These are phyloP conservation scores for Aspergillus sp. DNA, from an alignment of 2,329 filamentous ascomycete species.

Conservation along the genomic window DNA sequence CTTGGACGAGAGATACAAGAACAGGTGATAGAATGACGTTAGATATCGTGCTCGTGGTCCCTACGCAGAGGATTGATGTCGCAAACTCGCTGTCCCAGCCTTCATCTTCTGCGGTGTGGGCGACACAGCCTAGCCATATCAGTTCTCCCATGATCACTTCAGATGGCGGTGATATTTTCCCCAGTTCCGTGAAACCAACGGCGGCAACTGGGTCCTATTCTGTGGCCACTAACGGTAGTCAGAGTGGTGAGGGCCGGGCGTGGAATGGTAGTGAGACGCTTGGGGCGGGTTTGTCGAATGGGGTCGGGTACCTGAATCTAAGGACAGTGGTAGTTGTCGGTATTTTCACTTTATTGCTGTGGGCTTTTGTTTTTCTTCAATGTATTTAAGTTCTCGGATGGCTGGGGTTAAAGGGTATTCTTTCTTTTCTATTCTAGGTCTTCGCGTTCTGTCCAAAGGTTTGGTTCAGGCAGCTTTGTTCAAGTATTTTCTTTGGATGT, in stretches of 20 bases:
- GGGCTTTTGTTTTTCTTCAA: not conserved
- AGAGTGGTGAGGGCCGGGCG: not conserved
- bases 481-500: not conserved
- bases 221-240: not conserved
- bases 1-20: not conserved
- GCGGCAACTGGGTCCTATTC: not conserved
- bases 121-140: not conserved
- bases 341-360: not conserved
- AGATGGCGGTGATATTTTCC: not conserved
- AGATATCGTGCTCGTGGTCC: slow-evolving; percentile 3
- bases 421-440: no score
- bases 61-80: not conserved
- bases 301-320: not conserved
- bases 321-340: not conserved
- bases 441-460: not conserved
- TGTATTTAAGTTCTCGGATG: not conserved
- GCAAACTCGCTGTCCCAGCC: not conserved
- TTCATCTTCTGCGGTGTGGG: not conserved
- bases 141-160: not conserved
- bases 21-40: not conserved
- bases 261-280: not conserved
- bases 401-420: not conserved
- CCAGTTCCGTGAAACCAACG: not conserved
- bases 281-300: not conserved
- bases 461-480: not conserved